Base-by-base conservation (phyloP, 202 grass and related monocot genomes). In the Brachypodium distachyon region DNA sequence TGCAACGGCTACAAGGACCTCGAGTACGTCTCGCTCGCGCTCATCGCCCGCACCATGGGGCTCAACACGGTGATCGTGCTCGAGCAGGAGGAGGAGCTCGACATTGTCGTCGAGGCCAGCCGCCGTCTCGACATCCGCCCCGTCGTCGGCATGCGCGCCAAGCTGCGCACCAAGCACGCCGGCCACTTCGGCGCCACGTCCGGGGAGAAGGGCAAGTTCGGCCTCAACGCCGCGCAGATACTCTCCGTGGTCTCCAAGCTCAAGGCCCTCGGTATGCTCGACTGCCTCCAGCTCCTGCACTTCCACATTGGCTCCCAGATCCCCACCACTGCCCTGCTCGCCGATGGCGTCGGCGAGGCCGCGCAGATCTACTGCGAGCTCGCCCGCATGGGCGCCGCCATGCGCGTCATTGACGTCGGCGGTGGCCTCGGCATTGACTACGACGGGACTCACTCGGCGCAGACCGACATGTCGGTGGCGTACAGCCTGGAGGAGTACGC, bases 241-340 rank as follows among this genome's bases (percentile, higher is more conserved):
- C 80, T 97, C 46, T 90, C 94, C 43, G 90, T 97, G 18, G 88
- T 90, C 1, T 9, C 86, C 65, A 97, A 94, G 74, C 84, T 97
- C 56, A 81, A 78, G 73, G 69, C 60, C 49, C 52, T 87, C 0
- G 81, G 79, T 6, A 97, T 97, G 94, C 88, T 97, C 22, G 91
- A 97, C 67, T 97, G 94, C 62, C 94, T 97, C 78, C 94, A 94
- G 85, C 84, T 97, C 25, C 86, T 97, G 33, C 94, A 97, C 80
- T 97, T 97, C 84, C 94, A 97, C 84, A 97, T 94, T 70, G 94
- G 94, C 29, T 97, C 94, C 42, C 94, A 97, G 91, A 94, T 97
- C 85, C 94, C 94, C 4, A 84, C 86, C 49, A 97, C 94, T 1
- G 78, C 86, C 0, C 83, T 97, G 72, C 91, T 97, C 29, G 77